Percentiles rank a stretch among this genome's conserved stretches.
Evolutionary conservation across 2,329 filamentous ascomycete species (phyloP).

Genomic region (Colletotrichum truncatum): DNA sequence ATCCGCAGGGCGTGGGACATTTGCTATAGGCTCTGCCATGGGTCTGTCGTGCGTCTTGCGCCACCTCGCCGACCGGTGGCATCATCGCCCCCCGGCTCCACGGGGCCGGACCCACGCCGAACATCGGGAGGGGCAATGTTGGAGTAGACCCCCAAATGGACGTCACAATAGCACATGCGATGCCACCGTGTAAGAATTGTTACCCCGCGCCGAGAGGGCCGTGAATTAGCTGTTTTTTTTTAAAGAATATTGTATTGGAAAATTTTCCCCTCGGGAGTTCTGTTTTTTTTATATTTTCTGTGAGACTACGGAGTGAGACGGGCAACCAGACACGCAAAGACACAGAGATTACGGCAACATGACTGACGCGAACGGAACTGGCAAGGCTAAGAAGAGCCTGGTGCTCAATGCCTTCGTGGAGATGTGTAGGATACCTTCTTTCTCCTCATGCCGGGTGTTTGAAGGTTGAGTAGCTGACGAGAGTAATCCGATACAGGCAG

Average conservation of each 20-base stretch:
- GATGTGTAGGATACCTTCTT: conserved; percentile 41
- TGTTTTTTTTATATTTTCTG: background rate
- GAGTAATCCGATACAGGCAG: conserved; percentile 37
- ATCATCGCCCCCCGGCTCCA: conserved; percentile 29
- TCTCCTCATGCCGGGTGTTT: background rate
- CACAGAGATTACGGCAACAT: background rate
- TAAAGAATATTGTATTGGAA: no score
- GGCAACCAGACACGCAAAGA: background rate
- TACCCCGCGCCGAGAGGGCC: no score
- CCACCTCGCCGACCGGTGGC: conserved; percentile 28
- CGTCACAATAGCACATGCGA: background rate
- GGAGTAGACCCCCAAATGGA: conserved; percentile 7
- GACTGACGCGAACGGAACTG: conserved; percentile 10
- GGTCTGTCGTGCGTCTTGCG: conserved; percentile 21
- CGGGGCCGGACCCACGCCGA: conserved; percentile 28
- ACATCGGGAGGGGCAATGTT: conserved; percentile 26
- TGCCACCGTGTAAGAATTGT: no score
- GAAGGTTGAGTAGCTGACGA: background rate
- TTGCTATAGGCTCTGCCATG: no score
- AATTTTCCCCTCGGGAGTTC: no score
- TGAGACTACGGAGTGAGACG: no score
- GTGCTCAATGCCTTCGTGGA: conserved; percentile 55
- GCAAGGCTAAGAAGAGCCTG: conserved; percentile 45
- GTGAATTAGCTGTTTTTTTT: no score
- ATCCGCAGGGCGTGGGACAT: no score